Conservation (phyloP, 2,329 filamentous ascomycete genomes). For the Monilinia polystroma region DNA sequence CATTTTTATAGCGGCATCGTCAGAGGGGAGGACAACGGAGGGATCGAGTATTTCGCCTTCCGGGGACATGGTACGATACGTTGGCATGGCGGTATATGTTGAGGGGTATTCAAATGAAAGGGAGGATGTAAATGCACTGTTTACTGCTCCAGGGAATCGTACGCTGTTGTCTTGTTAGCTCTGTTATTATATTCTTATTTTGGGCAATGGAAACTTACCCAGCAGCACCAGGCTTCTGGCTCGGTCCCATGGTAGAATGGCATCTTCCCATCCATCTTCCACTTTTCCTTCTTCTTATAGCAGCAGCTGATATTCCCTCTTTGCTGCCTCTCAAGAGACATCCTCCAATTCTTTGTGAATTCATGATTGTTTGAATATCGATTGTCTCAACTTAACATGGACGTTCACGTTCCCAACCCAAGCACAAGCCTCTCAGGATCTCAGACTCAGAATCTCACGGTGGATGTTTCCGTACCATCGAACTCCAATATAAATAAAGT, state of each 20-base stretch:
- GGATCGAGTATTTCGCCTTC: conserved; percentile 81
- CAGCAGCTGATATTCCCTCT: neutral
- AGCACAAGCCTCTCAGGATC: neutral
- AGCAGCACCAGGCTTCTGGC: conserved; percentile 35
- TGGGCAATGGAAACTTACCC: conserved; percentile 27
- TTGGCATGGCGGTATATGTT: conserved; percentile 74
- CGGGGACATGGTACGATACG: conserved; percentile 88
- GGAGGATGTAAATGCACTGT: conserved; percentile 83
- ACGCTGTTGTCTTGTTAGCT: conserved; percentile 44
- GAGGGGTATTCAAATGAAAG: conserved; percentile 76
- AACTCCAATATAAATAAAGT: neutral
- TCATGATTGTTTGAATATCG: conserved; percentile 19
- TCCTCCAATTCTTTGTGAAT: conserved; percentile 17
- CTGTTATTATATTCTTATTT: neutral
- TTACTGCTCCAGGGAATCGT: conserved; percentile 85
- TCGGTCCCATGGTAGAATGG: conserved; percentile 32
- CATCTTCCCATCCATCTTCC: conserved; percentile 28
- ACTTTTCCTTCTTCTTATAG: neutral
- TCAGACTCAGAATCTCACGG: neutral
- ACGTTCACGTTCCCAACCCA: neutral
- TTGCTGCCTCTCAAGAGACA: conserved; percentile 12
- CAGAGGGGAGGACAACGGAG: conserved; percentile 55
- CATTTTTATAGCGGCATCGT: conserved; percentile 35
- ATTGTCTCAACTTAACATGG: neutral
- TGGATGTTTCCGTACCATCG: neutral